These are phyloP conservation scores for Blastobotrys capitulatus DNA, from an alignment of 1,139 yeast genomes.

Conservation along the genomic window DNA sequence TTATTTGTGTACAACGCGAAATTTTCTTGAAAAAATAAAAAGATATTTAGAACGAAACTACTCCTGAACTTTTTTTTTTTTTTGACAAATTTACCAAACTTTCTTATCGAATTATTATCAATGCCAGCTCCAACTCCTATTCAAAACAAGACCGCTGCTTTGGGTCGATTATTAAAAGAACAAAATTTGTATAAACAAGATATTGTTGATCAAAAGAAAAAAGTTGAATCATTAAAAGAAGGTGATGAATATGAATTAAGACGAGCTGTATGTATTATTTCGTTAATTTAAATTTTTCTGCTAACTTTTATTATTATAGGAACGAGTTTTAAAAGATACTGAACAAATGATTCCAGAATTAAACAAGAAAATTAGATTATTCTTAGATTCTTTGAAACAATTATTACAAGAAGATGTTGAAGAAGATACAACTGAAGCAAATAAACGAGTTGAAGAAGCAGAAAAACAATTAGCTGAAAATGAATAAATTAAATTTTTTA, in stretches of 20 bases:
- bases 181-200: slow-evolving; percentile 60
- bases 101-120: neutral
- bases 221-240: slow-evolving; percentile 38
- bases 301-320: slow-evolving; percentile 5
- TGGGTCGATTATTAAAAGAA: slow-evolving; percentile 70
- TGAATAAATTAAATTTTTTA: neutral
- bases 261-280: slow-evolving; percentile 40
- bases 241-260: slow-evolving; percentile 69
- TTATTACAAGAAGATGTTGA: slow-evolving; percentile 40
- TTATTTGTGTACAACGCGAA: no score
- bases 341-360: slow-evolving; percentile 63
- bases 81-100: neutral
- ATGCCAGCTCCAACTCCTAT: slow-evolving; percentile 57
- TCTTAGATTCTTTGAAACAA: slow-evolving; percentile 43
- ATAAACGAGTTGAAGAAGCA: slow-evolving; percentile 30
- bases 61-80: neutral
- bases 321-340: slow-evolving; percentile 63
- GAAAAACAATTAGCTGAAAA: slow-evolving; percentile 23
- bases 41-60: neutral
- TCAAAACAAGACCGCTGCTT: slow-evolving; percentile 71
- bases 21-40: neutral
- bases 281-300: neutral
- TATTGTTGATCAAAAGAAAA: slow-evolving; percentile 51
- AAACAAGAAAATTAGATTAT: slow-evolving; percentile 46
- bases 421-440: slow-evolving; percentile 44